Percentiles rank a stretch among this genome's conserved stretches.
Evolutionary conservation across 768 basidiomycete genomes (phyloP).

Genomic region (Collybia sordida): DNA sequence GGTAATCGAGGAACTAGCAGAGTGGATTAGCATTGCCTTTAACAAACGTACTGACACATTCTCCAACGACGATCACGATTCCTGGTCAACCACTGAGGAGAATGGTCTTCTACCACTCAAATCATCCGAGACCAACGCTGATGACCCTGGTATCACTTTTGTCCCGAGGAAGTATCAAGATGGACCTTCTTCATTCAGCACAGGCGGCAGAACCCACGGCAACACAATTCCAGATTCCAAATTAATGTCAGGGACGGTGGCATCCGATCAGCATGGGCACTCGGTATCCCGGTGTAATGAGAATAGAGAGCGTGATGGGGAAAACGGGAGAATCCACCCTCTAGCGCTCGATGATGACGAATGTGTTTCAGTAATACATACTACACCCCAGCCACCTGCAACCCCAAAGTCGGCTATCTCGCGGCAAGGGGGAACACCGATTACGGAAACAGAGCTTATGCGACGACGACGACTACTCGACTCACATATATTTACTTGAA

Average conservation of each 20-base stretch:
- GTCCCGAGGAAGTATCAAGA: slow-evolving; percentile 29
- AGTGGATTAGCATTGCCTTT: slow-evolving; percentile 86
- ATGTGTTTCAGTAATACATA: slow-evolving; percentile 6
- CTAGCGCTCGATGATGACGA: slow-evolving; percentile 3
- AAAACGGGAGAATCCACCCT: too few relatives aligned
- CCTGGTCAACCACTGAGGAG: not conserved
- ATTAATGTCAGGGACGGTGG: not conserved
- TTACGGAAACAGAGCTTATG: slow-evolving; percentile 79
- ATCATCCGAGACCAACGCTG: slow-evolving; percentile 62
- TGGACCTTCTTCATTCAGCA: slow-evolving; percentile 4
- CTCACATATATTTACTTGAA: slow-evolving; percentile 59
- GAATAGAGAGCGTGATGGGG: too few relatives aligned
- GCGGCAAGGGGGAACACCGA: slow-evolving; percentile 61
- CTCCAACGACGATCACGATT: too few relatives aligned
- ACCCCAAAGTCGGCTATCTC: slow-evolving; percentile 26
- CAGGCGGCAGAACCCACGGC: not conserved
- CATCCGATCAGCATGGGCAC: not conserved
- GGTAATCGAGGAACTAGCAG: slow-evolving; percentile 80
- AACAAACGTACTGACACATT: not conserved
- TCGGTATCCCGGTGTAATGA: too few relatives aligned
- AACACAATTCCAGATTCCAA: not conserved
- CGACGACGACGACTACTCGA: slow-evolving; percentile 75
- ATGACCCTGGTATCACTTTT: slow-evolving; percentile 71
- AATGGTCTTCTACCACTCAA: not conserved
- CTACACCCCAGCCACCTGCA: slow-evolving; percentile 14